Conservation (phyloP, 257 asterid genomes). For the Solanum chmielewskii region DNA sequence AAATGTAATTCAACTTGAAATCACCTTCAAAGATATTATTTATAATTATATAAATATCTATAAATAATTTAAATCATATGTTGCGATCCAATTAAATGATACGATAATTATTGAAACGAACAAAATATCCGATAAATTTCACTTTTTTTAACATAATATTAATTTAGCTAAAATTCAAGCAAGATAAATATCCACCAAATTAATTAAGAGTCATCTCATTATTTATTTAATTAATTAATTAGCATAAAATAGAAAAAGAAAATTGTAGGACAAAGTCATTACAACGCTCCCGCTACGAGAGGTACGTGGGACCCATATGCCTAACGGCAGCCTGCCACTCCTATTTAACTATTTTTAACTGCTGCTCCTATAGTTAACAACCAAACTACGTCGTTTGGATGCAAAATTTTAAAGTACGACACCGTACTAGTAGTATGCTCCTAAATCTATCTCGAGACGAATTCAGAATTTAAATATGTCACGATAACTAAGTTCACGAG, state of each 20-base stretch:
- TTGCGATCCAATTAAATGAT: not conserved
- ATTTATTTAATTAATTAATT: not conserved
- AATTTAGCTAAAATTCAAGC: not conserved
- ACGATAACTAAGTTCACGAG: not conserved
- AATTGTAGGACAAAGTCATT: not conserved
- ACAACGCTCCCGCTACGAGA: not conserved
- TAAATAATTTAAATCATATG: fast-evolving
- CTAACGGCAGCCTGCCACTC: not conserved
- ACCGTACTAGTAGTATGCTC: not conserved
- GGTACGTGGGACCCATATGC: not conserved
- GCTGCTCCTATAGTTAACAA: not conserved
- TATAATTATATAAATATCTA: too few relatives aligned
- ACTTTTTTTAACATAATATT: not conserved
- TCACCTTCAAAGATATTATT: not conserved
- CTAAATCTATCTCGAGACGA: not conserved
- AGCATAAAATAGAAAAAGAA: not conserved
- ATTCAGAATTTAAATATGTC: not conserved
- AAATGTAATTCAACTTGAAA: fast-evolving
- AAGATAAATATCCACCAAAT: not conserved
- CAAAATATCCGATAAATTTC: not conserved
- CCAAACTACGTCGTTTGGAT: not conserved
- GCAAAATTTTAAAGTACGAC: not conserved
- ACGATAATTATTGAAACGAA: not conserved
- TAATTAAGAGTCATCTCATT: not conserved
- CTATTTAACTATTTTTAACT: not conserved